Base-by-base conservation (phyloP, 257 asterid genomes). In the Datura wrightii region DNA sequence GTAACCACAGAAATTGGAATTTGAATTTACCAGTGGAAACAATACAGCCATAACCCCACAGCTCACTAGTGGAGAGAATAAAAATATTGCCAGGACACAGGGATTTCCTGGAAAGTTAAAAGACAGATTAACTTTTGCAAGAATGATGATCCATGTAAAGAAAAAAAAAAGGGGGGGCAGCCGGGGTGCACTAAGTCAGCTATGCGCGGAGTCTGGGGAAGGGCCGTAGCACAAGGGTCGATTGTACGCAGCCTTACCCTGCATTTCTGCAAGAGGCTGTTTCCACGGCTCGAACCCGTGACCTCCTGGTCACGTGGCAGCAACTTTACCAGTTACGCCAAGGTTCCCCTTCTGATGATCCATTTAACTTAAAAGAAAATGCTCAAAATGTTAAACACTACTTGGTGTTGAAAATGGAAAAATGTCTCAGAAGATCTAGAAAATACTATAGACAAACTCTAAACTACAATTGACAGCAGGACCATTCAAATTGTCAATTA, bases 31-130 rank as follows among this genome's bases (percentile, higher is more conserved):
- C 90, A 96, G 86, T 37, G 99, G 98, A 89, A 89, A 96, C 7
- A 96, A 91, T 80, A 92, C 83, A 63, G 98, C 98, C 99, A 96
- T 93, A 84, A 93, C 95, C 82, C 99, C 99, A 80, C 93, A 94
- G 93, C 99, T 94, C 82, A 96, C 98, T 15, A 94, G 94, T 60
- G 99, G 97, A 86, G 98, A 93, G 92, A 31, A 91, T 83, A 94
- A 89, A 90, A 89, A 93, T 60, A 82, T 90, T 18, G 98, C 93
- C 88, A 96, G 86, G 83, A 94, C 97, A 82, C 98, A 96, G 2
- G 98, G 98, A 86, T 92, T 91, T 87, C 99, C 99, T 94, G 93
- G 76, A 88, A 89, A 76, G 44, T 50, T 50, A 34, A 76, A 52
- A 24, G 82, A 15, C 31, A 14, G 56, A 76, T 76, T 76, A 76